A percentile compares a stretch with the other conserved stretches of the same genome.
phyloP scores from a whole-genome alignment of 768 basidiomycete species.

The Boletus barrowsii region DNA sequence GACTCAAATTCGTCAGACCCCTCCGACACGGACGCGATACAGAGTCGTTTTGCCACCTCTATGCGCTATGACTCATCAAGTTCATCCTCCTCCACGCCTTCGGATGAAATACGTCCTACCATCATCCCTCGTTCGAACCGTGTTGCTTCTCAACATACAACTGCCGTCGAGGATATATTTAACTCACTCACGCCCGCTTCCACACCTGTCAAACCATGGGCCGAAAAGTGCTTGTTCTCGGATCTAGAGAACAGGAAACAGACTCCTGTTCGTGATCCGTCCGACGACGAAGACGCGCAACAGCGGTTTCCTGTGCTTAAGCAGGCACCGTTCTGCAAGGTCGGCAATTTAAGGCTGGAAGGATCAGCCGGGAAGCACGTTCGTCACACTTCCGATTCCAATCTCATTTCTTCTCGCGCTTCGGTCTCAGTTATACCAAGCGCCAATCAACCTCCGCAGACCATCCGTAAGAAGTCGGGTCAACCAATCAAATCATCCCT shows the following conservation, averaged over 20 bases:
- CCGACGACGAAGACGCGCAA: slow-evolving; percentile 30
- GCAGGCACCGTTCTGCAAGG: slow-evolving; percentile 18
- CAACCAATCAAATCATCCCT: slow-evolving; percentile 90
- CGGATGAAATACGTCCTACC: slow-evolving; percentile 36
- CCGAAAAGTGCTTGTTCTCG: slow-evolving; percentile 6
- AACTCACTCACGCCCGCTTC: slow-evolving; percentile 43
- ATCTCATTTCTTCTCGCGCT: neutral
- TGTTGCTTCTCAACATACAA: slow-evolving; percentile 27
- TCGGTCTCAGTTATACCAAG: neutral
- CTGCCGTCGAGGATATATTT: slow-evolving; percentile 28
- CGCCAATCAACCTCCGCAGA: slow-evolving; percentile 26
- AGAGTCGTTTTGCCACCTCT: slow-evolving; percentile 1
- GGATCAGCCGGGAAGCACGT: slow-evolving; percentile 16
- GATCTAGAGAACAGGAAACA: slow-evolving; percentile 15
- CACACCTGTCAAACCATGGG: slow-evolving; percentile 25
- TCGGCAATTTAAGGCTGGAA: slow-evolving; percentile 26
- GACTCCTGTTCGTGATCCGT: slow-evolving; percentile 23
- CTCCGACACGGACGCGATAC: slow-evolving; percentile 4
- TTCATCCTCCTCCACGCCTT: slow-evolving; percentile 37
- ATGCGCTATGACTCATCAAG: slow-evolving; percentile 30
- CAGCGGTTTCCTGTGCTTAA: slow-evolving; percentile 21
- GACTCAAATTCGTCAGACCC: slow-evolving; percentile 1
- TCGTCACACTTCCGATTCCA: slow-evolving; percentile 26
- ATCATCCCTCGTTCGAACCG: slow-evolving; percentile 39
- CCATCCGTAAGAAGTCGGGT: slow-evolving; percentile 88